A percentile compares a stretch with the other conserved stretches of the same genome.
These are phyloP conservation scores for Flaveria sonorensis DNA, from an alignment of 129 eudicot species.

Conservation along the genomic window DNA sequence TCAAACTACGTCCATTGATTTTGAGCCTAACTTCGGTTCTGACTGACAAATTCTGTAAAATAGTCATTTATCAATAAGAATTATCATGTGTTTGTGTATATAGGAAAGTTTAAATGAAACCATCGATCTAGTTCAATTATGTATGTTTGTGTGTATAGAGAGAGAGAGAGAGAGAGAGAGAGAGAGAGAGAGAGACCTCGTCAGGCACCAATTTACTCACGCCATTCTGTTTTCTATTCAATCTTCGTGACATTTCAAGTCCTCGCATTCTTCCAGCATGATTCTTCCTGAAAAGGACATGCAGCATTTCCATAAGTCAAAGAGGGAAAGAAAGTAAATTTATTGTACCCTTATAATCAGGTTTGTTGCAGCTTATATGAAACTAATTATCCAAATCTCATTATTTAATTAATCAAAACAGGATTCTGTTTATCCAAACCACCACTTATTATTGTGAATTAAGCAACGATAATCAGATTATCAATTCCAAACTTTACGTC, in stretches of 20 bases:
- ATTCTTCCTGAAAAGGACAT: conserved; percentile 58
- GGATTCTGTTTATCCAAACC: neutral
- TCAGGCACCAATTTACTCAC: conserved; percentile 63
- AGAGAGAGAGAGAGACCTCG: conserved; percentile 62
- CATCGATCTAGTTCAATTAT: no score
- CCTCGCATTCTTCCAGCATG: conserved; percentile 65
- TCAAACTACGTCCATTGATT: conserved; percentile 38
- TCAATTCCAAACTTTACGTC: conserved; percentile 5
- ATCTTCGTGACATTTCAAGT: conserved; percentile 60
- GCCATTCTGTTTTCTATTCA: conserved; percentile 58
- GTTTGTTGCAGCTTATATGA: neutral
- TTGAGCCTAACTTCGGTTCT: conserved; percentile 47
- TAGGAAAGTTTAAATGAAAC: no score
- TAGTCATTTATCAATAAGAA: conserved; percentile 17
- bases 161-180: conserved; percentile 35
- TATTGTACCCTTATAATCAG: neutral
- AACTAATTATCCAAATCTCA: conserved; percentile 2
- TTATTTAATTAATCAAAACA: neutral
- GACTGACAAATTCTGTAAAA: conserved; percentile 58
- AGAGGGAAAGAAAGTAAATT: neutral
- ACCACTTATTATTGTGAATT: neutral
- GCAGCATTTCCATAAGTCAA: neutral
- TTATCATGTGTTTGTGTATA: neutral
- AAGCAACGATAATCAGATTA: neutral
- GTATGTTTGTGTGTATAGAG: neutral